phyloP scores from a whole-genome alignment of 2,329 filamentous ascomycete species.

The Chrysoporthe puriensis region DNA sequence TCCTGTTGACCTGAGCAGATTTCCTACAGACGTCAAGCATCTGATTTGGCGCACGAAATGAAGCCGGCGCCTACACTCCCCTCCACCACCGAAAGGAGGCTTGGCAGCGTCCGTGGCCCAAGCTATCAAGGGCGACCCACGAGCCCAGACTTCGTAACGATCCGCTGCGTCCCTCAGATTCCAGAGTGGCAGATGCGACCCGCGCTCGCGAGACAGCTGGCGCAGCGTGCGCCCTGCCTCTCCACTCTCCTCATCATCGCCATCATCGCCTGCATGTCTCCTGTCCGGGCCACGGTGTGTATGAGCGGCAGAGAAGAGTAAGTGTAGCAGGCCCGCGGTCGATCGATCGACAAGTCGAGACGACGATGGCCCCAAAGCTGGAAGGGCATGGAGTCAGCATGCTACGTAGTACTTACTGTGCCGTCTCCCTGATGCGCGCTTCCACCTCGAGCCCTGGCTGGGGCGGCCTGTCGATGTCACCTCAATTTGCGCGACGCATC shows the following conservation, averaged over 20 bases:
- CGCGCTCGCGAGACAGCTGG: constrained; percentile 5
- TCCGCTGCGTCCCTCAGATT: constrained; percentile 5
- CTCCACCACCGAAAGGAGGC: constrained; percentile 8
- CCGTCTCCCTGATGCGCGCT: not conserved
- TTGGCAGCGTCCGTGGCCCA: constrained; percentile 16
- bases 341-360: not conserved
- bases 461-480: constrained; percentile 7
- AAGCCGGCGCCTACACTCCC: constrained; percentile 9
- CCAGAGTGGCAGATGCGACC: not conserved
- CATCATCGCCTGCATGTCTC: not conserved
- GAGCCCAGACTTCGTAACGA: constrained; percentile 16
- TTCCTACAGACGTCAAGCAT: not conserved
- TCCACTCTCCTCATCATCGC: not conserved
- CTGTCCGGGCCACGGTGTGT: not conserved
- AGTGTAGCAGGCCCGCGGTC: not conserved
- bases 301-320: not conserved
- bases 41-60: constrained; percentile 2
- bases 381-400: not conserved
- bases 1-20: not conserved
- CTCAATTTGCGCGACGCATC: constrained; percentile 27
- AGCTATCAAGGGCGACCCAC: constrained; percentile 12
- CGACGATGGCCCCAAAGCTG: not conserved
- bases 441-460: not conserved
- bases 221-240: not conserved
- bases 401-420: not conserved